phyloP scores from a whole-genome alignment of 768 basidiomycete species.

The Termitomyces heimii region DNA sequence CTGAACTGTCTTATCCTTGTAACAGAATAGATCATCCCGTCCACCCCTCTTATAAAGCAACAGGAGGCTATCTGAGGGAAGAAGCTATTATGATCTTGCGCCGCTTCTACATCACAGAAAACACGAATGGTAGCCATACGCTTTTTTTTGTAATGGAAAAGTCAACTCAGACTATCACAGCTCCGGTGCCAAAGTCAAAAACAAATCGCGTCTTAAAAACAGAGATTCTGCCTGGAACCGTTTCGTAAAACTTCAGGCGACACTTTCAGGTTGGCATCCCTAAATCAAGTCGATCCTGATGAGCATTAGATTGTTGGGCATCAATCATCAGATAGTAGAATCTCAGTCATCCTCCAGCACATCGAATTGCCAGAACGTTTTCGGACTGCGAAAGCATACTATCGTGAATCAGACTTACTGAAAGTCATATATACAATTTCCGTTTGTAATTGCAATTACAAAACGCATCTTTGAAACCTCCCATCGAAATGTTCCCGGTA shows the following conservation, averaged over 20 bases:
- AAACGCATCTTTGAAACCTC: not conserved
- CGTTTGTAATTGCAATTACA: not conserved
- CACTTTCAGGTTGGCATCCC: not conserved
- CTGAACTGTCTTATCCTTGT: not conserved
- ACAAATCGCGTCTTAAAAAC: slow-evolving; percentile 80
- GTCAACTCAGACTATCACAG: slow-evolving; percentile 32
- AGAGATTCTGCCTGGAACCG: slow-evolving; percentile 42
- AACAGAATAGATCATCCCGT: slow-evolving; percentile 62
- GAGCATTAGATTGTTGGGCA: not conserved
- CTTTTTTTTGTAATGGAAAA: not conserved
- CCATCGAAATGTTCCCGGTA: slow-evolving; percentile 5
- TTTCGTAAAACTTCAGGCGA: not conserved
- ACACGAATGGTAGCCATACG: slow-evolving; percentile 63
- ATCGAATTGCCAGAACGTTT: not conserved
- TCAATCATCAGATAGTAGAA: not conserved
- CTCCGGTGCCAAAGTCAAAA: slow-evolving; percentile 88
- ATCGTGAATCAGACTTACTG: not conserved
- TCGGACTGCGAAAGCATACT: not conserved
- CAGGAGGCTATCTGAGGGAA: slow-evolving; percentile 71
- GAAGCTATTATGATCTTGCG: slow-evolving; percentile 85
- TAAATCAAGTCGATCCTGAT: not conserved
- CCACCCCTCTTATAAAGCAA: slow-evolving; percentile 70
- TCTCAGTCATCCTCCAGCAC: not conserved
- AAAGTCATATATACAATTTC: not conserved
- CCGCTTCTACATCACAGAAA: slow-evolving; percentile 90